Conservation (phyloP, 257 asterid genomes). For the Solanum appendiculatum region DNA sequence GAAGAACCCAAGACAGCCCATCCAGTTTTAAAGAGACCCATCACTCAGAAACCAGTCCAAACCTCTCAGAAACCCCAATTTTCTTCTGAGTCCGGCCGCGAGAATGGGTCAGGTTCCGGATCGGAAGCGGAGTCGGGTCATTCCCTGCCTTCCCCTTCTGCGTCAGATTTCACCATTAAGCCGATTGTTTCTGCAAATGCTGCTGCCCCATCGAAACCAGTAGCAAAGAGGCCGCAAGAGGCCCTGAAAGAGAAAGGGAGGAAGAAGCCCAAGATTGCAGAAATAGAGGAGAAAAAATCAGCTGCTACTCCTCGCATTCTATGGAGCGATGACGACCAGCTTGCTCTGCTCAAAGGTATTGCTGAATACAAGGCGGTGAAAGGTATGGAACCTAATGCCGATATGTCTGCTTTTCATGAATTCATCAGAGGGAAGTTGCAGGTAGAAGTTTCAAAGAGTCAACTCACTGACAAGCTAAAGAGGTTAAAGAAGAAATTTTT, state of each 20-base stretch:
- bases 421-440: constrained; percentile 27
- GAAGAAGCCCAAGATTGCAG: constrained; percentile 14
- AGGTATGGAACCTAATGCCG: constrained; percentile 24
- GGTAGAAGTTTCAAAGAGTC: constrained; percentile 23
- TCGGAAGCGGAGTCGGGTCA: constrained; percentile 23
- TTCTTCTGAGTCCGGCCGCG: background rate
- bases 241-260: background rate
- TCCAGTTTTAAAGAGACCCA: background rate
- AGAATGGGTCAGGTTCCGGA: constrained; percentile 3
- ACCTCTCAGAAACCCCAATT: background rate
- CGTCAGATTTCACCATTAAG: constrained; percentile 29
- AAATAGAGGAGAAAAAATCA: constrained; percentile 10
- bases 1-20: background rate
- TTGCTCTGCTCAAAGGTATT: constrained; percentile 37
- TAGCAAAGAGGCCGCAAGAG: constrained; percentile 1
- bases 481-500: constrained; percentile 39
- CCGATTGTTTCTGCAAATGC: constrained; percentile 3
- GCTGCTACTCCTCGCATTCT: constrained; percentile 15
- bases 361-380: constrained; percentile 23
- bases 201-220: constrained; percentile 6
- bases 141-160: constrained; percentile 18
- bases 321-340: constrained; percentile 49
- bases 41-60: background rate
- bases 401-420: constrained; percentile 29
- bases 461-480: constrained; percentile 30